Evolutionary conservation across 163 green algal species (phyloP), one percentile per base, ranked within the genome.

Genomic region (Chlorella variabilis): DNA sequence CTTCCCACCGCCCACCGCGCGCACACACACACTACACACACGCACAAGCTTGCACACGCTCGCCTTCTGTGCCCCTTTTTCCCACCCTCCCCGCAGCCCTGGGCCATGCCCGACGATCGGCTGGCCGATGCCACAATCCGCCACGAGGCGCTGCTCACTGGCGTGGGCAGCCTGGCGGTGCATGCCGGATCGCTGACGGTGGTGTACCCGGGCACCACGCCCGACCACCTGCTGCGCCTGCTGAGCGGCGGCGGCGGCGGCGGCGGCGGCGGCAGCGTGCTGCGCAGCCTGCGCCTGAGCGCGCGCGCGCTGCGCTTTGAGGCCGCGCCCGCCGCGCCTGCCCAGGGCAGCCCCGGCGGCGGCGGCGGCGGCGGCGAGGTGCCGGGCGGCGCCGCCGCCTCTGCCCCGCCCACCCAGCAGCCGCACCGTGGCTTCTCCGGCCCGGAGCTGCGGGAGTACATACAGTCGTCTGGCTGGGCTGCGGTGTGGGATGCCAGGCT

Each of bases 231-330:
- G 75, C 62, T 81, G 58, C 59, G 27, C 6, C 41, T 73, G 75
- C 75, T 81, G 29, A 58, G 51, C 34, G 34, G 23, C 18, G 4
- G 33, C 39, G 39, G 66, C 66, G 27, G 66, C 39, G 3, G 11
- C 11, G 48, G 21, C 15, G 5, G 9, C 25, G 71, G 54, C n/a
- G 56, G 27, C 36, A 59, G 58, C 41, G 21, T 38, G 75, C 75
- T 81, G 59, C 75, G 62, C 75, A 63, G 39, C 39, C 75, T 81
- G 75, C 75, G 75, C 39, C 75, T 81, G 8, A 42, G 8, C 5
- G 75, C 39, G 11, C 39, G 41, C 39, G 15, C 41, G 34, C 38
- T 81, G 29, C 39, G 41, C 56, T 81, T 81, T 48, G 58, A 65
- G 39, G 39, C 39, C 2, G 41, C 49, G 39, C 54, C 56, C 13